Evolutionary conservation across 495 filamentous ascomycete species (phyloP).

Genomic region (Neurospora discreta): DNA sequence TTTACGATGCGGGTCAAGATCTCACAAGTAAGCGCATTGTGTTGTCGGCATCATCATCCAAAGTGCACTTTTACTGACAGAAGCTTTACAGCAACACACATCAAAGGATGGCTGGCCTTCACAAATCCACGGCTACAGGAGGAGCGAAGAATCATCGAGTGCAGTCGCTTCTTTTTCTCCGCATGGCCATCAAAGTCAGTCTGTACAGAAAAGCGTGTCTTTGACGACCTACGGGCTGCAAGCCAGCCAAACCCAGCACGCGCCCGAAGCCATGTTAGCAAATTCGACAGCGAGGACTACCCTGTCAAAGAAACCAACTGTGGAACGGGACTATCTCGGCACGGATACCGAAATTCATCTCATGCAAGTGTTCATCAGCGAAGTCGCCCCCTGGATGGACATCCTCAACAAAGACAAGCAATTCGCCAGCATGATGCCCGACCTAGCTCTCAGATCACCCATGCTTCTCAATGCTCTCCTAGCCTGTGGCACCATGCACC

Average conservation of each 20-base stretch:
- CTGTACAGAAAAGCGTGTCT: neutral
- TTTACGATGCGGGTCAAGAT: neutral
- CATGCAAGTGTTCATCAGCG: slow-evolving; percentile 85
- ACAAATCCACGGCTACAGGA: slow-evolving; percentile 13
- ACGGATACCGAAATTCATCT: slow-evolving; percentile 67
- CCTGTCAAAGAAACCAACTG: neutral
- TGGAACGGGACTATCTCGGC: slow-evolving; percentile 46
- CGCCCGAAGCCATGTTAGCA: neutral
- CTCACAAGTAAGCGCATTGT: neutral
- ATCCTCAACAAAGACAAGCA: slow-evolving; percentile 79
- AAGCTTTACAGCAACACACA: neutral
- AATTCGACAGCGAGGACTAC: neutral
- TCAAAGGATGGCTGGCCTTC: neutral
- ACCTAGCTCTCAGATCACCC: slow-evolving; percentile 68
- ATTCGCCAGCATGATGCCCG: slow-evolving; percentile 75
- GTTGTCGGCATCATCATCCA: neutral
- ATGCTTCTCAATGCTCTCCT: slow-evolving; percentile 89
- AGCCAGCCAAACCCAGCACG: neutral
- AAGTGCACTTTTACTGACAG: neutral
- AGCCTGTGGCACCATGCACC: slow-evolving; percentile 78
- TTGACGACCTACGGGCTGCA: neutral
- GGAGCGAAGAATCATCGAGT: slow-evolving; percentile 22
- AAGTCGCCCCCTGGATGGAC: slow-evolving; percentile 93
- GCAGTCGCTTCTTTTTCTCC: slow-evolving; percentile 11
- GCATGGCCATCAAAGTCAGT: neutral